Conservation (phyloP, 305 asterid genomes). For the Salvia sclarea region DNA sequence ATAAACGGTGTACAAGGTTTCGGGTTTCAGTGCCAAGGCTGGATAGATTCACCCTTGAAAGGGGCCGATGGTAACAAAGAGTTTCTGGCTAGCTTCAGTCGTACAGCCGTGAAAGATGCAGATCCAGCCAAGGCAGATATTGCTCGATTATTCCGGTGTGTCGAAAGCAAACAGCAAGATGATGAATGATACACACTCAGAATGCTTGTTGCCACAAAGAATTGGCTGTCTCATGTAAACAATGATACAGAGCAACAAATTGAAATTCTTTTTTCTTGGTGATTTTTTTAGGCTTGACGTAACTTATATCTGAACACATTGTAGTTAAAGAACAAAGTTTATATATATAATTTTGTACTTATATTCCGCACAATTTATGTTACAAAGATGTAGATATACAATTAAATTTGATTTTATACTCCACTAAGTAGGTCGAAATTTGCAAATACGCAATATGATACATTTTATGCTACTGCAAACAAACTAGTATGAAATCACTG, state of each 20-base stretch:
- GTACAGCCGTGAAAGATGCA: slow-evolving; percentile 34
- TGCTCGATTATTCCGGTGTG: slow-evolving; percentile 29
- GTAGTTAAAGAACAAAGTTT: background rate
- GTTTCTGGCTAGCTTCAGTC: slow-evolving; percentile 72
- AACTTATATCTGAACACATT: background rate
- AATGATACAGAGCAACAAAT: background rate
- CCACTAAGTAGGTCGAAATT: background rate
- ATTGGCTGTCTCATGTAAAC: background rate
- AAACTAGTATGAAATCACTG: background rate
- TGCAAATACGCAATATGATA: background rate
- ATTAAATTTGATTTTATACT: slow-evolving; percentile 42
- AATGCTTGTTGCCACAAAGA: background rate
- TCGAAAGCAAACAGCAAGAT: background rate
- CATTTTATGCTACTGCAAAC: background rate
- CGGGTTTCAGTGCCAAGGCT: slow-evolving; percentile 77
- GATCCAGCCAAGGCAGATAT: slow-evolving; percentile 38
- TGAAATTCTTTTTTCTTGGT: background rate
- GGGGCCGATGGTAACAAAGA: slow-evolving; percentile 95
- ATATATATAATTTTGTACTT: background rate
- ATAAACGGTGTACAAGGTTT: slow-evolving; percentile 68
- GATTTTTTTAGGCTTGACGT: background rate
- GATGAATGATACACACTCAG: background rate
- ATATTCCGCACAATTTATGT: no score
- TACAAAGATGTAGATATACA: slow-evolving; percentile 10
- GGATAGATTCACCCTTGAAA: slow-evolving; percentile 88